Percentiles rank a stretch among this genome's conserved stretches.
phyloP scores from a whole-genome alignment of 2,329 filamentous ascomycete species.

The Podosphaera fusca region DNA sequence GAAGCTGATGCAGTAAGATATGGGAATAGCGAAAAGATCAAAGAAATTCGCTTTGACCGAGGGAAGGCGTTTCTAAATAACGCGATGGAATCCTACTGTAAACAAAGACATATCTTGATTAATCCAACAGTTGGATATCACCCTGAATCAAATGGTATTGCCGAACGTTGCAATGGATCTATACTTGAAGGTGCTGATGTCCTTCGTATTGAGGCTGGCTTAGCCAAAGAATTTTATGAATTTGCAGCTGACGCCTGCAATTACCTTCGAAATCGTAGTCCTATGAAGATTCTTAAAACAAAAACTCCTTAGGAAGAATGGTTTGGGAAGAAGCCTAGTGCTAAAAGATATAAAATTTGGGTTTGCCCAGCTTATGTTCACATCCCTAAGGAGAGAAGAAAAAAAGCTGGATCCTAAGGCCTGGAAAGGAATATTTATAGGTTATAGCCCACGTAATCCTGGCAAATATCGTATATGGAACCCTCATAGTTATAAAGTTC shows the following conservation, averaged over 20 bases:
- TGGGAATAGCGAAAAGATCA: background rate
- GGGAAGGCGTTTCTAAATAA: background rate
- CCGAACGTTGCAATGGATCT: background rate
- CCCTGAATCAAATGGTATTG: background rate
- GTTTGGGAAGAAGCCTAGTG: conserved; percentile 1
- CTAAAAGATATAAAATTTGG: background rate
- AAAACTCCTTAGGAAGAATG: background rate
- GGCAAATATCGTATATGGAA: background rate
- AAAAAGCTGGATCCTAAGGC: background rate
- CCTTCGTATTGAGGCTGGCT: background rate
- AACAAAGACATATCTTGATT: background rate
- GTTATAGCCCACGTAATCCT: background rate
- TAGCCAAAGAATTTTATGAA: background rate
- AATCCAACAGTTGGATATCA: conserved; percentile 1
- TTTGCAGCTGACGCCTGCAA: background rate
- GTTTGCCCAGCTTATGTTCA: background rate
- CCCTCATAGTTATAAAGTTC: background rate
- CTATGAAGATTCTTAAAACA: background rate
- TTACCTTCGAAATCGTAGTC: background rate
- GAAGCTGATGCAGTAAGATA: background rate
- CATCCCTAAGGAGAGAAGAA: background rate
- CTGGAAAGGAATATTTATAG: conserved; percentile 1
- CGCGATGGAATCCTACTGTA: background rate
- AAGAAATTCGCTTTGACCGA: background rate
- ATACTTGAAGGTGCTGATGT: background rate